Base-by-base conservation (phyloP, 2,329 filamentous ascomycete genomes). In the Lachnellula subtilissima region DNA sequence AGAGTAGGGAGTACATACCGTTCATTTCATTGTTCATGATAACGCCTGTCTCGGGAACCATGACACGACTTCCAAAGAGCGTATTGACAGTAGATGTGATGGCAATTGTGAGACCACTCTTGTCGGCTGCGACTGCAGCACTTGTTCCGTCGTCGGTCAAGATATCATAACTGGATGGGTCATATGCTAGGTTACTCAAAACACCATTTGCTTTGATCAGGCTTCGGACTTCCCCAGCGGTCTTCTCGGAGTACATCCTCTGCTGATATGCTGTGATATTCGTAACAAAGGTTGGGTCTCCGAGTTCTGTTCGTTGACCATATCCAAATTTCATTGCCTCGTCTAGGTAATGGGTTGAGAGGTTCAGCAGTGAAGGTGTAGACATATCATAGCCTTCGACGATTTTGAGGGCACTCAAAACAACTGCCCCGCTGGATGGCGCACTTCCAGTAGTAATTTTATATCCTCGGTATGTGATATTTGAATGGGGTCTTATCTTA, bases 341-440 rank as follows among this genome's bases (percentile, higher is more conserved):
- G 57, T 87, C 81, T 49, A 88, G 72, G 3, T 83, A 76, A 69
- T 88, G 86, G 0, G 84, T 87, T 50, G 81, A 86, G 3, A 86
- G 66, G 61, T 87, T 85, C 28, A 81, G 62, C 17, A 72, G 74
- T 1, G 75, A 72, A 1, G 78, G 72, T 12, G 83, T 73, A 17
- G 83, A 85, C 48, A 93, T 84, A 0, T 81, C 73, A 66, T 91
- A 95, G 0, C 88, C 88, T 58, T 86, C 80, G 43, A 93, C 73
- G 23, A 86, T 88, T 56, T 94, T 95, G 67, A 97, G 76, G 2
- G 87, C 85, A 54, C 83, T 85, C 64, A 96, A 76, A 4, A 84
- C 84, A 1, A 97, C 85, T 46, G 82, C 82, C 9, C 93, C 93
- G 63, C 88, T 88, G 15, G 88, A 87, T 0, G 93, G 93, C 0